Evolutionary conservation across 495 filamentous ascomycete genomes (phyloP).

Genomic region (Penicillium cinerascens): DNA sequence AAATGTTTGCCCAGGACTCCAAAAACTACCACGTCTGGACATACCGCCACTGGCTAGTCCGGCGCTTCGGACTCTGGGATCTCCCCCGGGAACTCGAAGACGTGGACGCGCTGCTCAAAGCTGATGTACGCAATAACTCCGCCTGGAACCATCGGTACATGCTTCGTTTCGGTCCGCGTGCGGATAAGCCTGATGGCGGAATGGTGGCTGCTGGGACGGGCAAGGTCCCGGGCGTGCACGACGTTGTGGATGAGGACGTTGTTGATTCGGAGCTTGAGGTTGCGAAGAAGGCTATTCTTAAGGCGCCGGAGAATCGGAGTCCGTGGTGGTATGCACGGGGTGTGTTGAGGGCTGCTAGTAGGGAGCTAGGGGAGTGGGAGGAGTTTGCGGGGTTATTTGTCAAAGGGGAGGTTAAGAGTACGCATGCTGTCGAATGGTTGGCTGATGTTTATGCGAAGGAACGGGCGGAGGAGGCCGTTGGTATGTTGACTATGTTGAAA

Average conservation of each 20-base stretch:
- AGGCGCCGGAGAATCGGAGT: constrained; percentile 89
- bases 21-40: constrained; percentile 99
- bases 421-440: constrained; percentile 85
- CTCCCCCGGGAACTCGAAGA: constrained; percentile 61
- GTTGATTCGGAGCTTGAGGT: constrained; percentile 74
- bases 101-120: constrained; percentile 62
- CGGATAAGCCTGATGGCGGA: constrained; percentile 29
- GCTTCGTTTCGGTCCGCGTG: constrained; percentile 68
- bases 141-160: constrained; percentile 98
- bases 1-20: constrained; percentile 79
- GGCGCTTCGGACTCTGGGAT: constrained; percentile 73
- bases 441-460: constrained; percentile 75
- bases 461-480: constrained; percentile 34
- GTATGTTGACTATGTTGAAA: constrained; percentile 68
- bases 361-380: constrained; percentile 54
- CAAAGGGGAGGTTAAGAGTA: constrained; percentile 53
- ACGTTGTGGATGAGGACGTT: constrained; percentile 54
- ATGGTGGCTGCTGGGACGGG: constrained; percentile 43
- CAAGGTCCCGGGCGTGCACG: constrained; percentile 33
- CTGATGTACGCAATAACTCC: constrained; percentile 90
- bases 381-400: constrained; percentile 68
- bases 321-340: constrained; percentile 90
- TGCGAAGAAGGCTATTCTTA: constrained; percentile 62
- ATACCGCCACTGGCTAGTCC: constrained; percentile 89
- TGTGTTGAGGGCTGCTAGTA: constrained; percentile 60